Base-by-base conservation (phyloP, 331 rosid species). In the Rosa hybrid region DNA sequence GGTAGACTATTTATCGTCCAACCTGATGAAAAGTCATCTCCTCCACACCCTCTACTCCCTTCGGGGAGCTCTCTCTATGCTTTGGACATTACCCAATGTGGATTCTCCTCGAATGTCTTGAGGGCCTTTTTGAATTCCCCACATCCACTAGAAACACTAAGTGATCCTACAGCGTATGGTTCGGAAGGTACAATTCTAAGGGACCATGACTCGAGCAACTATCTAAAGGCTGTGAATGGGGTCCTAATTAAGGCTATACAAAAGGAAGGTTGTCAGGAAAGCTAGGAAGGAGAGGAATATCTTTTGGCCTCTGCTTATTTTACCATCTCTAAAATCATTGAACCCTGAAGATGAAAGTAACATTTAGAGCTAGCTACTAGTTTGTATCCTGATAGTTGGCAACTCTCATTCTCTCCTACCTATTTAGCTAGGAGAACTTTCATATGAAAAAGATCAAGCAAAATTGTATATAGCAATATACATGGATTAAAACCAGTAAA, bases 11-110 rank as follows among this genome's bases (percentile, higher is more conserved):
- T 88, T 81, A 90, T 94, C 59, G 84, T 94, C 68, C 98, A 94
- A 81, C 98, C 97, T 0, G 89, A 91, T 74, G 94, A 90, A 78
- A 87, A 59, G 78, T 88, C 88, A 34, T 94, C 98, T 45, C 96
- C 97, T 75, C 86, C 91, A 18, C 98, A 94, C 80, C 96, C 97
- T 68, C 84, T 94, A 50, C 93, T 90, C 50, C 97, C 94, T 17
- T 10, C 10, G 9, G 91, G 89, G 72, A 83, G 88, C 74, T 92
- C 89, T 42, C 80, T 87, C 62, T 89, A 87, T 74, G 83, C 68
- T 17, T 59, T 92, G 62, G 87, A 90, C 71, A 84, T 57, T 71
- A 77, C 90, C 20, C 83, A 44, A 81, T 18, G 21, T 30, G 91
- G 90, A 56, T 87, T 76, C 85, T 83, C 89, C 62, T 45, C 85